These are phyloP conservation scores for Irpex sp. DNA, from an alignment of 1,284 basidiomycete species.

Conservation along the genomic window DNA sequence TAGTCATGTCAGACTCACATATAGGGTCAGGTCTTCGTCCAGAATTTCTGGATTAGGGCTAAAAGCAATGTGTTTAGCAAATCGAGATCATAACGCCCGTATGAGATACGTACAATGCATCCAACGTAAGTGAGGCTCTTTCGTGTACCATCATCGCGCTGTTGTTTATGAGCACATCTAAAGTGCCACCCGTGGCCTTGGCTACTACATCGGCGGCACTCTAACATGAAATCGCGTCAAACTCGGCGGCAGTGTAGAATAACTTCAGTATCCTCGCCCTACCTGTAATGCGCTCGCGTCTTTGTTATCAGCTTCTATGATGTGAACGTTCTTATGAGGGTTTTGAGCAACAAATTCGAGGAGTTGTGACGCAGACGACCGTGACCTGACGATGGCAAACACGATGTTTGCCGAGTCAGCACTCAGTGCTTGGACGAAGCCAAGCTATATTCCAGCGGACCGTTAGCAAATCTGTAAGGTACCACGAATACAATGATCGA, in stretches of 20 bases:
- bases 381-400: constrained; percentile 26
- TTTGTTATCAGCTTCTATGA: constrained; percentile 20
- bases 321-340: constrained; percentile 20
- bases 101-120: constrained; percentile 2
- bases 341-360: constrained; percentile 16
- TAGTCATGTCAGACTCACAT: constrained; percentile 9
- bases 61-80: not conserved
- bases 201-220: constrained; percentile 15
- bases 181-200: constrained; percentile 21
- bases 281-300: too few relatives aligned
- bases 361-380: constrained; percentile 14
- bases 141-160: constrained; percentile 13
- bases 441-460: constrained; percentile 22
- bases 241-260: too few relatives aligned
- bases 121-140: not conserved
- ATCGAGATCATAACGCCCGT: not conserved
- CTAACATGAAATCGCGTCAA: not conserved
- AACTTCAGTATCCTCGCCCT: too few relatives aligned
- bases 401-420: constrained; percentile 20
- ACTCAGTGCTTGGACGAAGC: constrained; percentile 31
- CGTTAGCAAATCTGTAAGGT: constrained; percentile 8
- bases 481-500: not conserved
- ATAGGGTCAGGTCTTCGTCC: constrained; percentile 19
- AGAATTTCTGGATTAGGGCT: constrained; percentile 14
- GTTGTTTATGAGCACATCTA: constrained; percentile 30